Evolutionary conservation across 208 protist species (phyloP), one percentile per base, ranked within the genome.

Genomic region (Leishmania martiniquensis): DNA sequence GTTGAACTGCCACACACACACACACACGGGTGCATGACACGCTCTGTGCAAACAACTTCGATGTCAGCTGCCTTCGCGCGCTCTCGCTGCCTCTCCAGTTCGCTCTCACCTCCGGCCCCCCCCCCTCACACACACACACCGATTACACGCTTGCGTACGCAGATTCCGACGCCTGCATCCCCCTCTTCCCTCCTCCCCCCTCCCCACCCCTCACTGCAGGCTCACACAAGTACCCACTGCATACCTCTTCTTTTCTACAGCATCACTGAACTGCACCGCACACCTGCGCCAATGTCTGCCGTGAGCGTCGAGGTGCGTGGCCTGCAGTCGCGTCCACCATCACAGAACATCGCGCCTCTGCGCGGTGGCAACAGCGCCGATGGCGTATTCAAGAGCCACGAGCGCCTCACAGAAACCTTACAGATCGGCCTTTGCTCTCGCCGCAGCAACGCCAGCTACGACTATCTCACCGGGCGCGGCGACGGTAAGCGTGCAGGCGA

Each of bases 361-460:
- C 57, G 45, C 59, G 62, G 32, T 1, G 52, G 44, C 63, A 74
- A 60, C 7, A 60, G 55, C 20, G 63, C 62, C n/a, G 62, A 42
- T 17, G 42, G 42, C 63, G 17, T 34, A 2, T 59, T 82, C 20
- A 45, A 69, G 6, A 83, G 73, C 44, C 45, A 55, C 44, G 78
- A 82, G 47, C 72, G 39, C 63, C 67, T 84, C 59, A 62, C 74
- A 34, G 55, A 75, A 2, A 51, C 54, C 45, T 25, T 75, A 20
- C 71, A 55, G 55, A 69, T 55, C 0, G 52, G 62, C 42, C 62
- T 72, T 4, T 52, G 72, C 57, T 47, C 67, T 42, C 76, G 66
- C 17, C 81, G 81, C 71, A 85, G 77, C 76, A 22, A 4, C 54
- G 60, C n/a, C 52, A 76, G 65, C 67, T 85, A 85, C 77, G 75